A percentile compares a stretch with the other conserved stretches of the same genome.
Conservation (phyloP, 2,329 filamentous ascomycete species). For the Colletotrichum truncatum region DNA sequence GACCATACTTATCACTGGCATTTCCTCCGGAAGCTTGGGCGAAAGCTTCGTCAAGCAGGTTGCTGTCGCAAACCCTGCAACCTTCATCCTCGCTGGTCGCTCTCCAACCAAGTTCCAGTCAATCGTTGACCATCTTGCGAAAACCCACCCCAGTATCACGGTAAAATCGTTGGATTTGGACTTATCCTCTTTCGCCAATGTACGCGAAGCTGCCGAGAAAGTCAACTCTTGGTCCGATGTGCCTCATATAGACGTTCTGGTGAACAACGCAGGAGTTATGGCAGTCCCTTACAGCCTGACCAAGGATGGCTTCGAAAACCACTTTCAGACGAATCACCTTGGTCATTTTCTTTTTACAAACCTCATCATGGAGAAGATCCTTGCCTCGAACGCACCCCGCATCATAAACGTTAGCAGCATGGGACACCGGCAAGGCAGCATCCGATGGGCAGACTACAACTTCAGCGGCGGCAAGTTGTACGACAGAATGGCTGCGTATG, state of each 20-base stretch:
- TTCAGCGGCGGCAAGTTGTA: slow-evolving; percentile 41
- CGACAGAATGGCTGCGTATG: slow-evolving; percentile 34
- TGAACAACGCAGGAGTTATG: slow-evolving; percentile 41
- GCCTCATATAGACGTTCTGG: slow-evolving; percentile 40
- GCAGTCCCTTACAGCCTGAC: slow-evolving; percentile 38
- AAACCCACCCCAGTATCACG: slow-evolving; percentile 33
- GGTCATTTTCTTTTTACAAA: slow-evolving; percentile 19
- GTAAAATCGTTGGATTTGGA: slow-evolving; percentile 46
- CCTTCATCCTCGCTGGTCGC: background rate
- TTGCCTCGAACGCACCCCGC: slow-evolving; percentile 39
- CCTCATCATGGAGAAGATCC: background rate
- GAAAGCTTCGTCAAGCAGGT: background rate
- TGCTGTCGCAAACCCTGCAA: background rate
- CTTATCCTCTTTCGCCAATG: slow-evolving; percentile 46
- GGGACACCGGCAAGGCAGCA: slow-evolving; percentile 48
- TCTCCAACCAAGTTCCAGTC: accelerated
- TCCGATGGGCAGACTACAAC: slow-evolving; percentile 53
- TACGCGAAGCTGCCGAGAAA: slow-evolving; percentile 46
- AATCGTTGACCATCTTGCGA: background rate
- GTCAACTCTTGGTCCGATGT: slow-evolving; percentile 43
- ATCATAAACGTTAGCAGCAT: slow-evolving; percentile 56
- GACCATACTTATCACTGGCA: background rate
- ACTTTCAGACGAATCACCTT: slow-evolving; percentile 37
- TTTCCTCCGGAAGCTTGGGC: background rate
- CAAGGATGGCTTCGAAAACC: slow-evolving; percentile 46